Conservation (phyloP, 306 rosid genomes). For the Dryas drummondii region DNA sequence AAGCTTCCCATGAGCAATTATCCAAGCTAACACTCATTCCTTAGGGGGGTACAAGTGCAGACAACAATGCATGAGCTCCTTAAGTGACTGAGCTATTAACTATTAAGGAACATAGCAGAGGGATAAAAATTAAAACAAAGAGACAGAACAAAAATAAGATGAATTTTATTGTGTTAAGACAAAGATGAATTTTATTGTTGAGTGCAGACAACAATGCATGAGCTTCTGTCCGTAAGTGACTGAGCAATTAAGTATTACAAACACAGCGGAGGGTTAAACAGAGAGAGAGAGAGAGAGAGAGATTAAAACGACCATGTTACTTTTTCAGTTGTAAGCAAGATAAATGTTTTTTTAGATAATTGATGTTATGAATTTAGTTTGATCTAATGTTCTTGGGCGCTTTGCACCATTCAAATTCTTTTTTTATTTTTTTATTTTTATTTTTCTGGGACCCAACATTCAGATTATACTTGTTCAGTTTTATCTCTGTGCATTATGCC, state of each 20-base stretch:
- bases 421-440: not conserved
- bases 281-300: not conserved
- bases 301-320: not conserved
- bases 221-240: not conserved
- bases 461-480: constrained; percentile 24
- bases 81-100: too few relatives aligned
- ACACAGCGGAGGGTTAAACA: not conserved
- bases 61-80: too few relatives aligned
- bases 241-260: not conserved
- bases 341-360: not conserved
- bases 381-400: not conserved
- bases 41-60: too few relatives aligned
- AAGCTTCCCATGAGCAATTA: too few relatives aligned
- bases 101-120: too few relatives aligned
- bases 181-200: too few relatives aligned
- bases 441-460: too few relatives aligned
- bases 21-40: too few relatives aligned
- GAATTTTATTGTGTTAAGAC: too few relatives aligned
- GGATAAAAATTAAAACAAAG: too few relatives aligned
- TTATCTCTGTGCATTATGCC: constrained; percentile 22
- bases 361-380: not conserved
- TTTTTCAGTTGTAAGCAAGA: not conserved
- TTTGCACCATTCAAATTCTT: not conserved
- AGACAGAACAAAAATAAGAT: too few relatives aligned
- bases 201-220: not conserved